Evolutionary conservation across 345 rosid genomes (phyloP), one percentile per base, ranked within the genome.

Genomic region (Garcia nutans): DNA sequence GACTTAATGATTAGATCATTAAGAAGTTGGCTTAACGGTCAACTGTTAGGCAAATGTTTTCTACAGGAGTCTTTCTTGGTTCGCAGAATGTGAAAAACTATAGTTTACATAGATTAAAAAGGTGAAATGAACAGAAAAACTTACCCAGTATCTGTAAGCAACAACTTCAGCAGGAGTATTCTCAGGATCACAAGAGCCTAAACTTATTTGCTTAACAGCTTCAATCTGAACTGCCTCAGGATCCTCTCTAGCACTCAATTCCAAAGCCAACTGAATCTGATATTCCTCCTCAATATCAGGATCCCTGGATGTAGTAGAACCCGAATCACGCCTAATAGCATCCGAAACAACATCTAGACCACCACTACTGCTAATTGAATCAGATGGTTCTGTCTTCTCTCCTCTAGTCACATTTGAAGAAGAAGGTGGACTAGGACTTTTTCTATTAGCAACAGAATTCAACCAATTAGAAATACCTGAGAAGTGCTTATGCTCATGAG

Each of bases 221-320:
- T 94, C 97, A 81, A 94, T 94, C 81, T 94, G 98, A 84, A 91
- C 93, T 33, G 98, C 97, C 82, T 94, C 98, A 70, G 98, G 98
- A 84, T 94, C 98, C 88, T 94, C 98, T 79, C 85, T 94, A 10
- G 97, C 97, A 86, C 98, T 94, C 85, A 94, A 77, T 84, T 94
- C 97, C 75, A 94, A 72, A 80, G 98, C 98, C 85, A 90, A 56
- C 82, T 94, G 97, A 81, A 92, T 91, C 82, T 94, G 98, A 86
- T 86, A 92, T 82, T 92, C 97, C 81, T 94, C 98, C 81, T 88
- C 96, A 47, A 89, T 62, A 78, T 89, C 90, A 79, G 97, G 92
- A 89, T 91, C 95, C 81, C 87, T 90, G 0, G 92, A 84, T 70
- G 87, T 64, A 54, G 70, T 76, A 45, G 92, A 88, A 78, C 81